Conservation (phyloP, 768 basidiomycete species). For the Hygrocybe punicea region DNA sequence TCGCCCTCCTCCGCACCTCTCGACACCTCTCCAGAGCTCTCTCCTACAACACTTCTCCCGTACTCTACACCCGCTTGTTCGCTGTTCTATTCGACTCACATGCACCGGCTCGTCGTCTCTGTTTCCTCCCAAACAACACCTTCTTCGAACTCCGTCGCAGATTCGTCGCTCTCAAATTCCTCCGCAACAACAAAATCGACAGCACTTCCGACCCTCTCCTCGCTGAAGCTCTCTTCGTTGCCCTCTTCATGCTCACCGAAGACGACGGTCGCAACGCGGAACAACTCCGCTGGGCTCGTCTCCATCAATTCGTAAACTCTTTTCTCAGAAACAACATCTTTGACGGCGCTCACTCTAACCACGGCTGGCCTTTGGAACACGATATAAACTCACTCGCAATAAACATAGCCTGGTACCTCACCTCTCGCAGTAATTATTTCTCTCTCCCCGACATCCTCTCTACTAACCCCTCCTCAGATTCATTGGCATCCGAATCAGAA, state of each 20-base stretch:
- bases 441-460: background rate
- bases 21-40: conserved; percentile 27
- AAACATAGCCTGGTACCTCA: conserved; percentile 47
- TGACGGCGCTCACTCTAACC: conserved; percentile 28
- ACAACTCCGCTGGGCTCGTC: conserved; percentile 44
- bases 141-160: conserved; percentile 47
- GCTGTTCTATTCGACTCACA: conserved; percentile 47
- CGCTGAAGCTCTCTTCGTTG: conserved; percentile 47
- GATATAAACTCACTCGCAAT: conserved; percentile 46
- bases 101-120: conserved; percentile 40
- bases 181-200: conserved; percentile 33
- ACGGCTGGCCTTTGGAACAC: conserved; percentile 50
- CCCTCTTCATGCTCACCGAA: conserved; percentile 53
- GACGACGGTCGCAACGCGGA: conserved; percentile 52
- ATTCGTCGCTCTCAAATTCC: conserved; percentile 42
- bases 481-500: conserved; percentile 33
- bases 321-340: conserved; percentile 43
- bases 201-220: conserved; percentile 37
- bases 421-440: conserved; percentile 35
- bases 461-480: conserved; percentile 21
- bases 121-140: conserved; percentile 29
- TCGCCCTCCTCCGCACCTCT: conserved; percentile 33
- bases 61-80: conserved; percentile 42
- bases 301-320: conserved; percentile 39
- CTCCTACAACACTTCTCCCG: conserved; percentile 19